Base-by-base conservation (phyloP, 495 filamentous ascomycete species). In the Parmelia sp. region DNA sequence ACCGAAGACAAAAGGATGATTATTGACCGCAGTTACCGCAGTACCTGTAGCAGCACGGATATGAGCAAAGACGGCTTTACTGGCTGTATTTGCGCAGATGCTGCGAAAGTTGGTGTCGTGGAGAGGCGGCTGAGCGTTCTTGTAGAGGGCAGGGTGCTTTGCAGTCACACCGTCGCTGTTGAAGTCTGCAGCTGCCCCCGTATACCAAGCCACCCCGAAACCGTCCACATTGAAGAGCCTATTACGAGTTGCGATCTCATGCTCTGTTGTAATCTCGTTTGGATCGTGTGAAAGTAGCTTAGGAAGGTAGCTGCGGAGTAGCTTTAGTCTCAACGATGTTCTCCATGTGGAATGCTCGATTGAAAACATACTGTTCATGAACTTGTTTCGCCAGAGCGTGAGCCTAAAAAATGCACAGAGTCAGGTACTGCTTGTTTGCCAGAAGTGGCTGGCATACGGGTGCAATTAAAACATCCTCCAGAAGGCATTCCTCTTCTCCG, bases 1-100 rank as follows among this genome's bases (percentile, higher is more conserved):
- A 29, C 80, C 79, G 58, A 82, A 83, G 42, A 77, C 72, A 66
- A 82, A 83, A 4, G 80, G 80, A 60, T 83, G 80, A 45, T 76
- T 79, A 67, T 83, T 83, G 6, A 78, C 76, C 4, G 47, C 33
- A 2, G 53, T 39, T 6, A 62, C 60, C 8, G 35, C 47, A 4
- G 74, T 78, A 1, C 72, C 75, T 10, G 73, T 74, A 12, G 75
- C 74, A 7, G 77, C 79, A 4, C 79, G 72, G 49, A 82, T 80
- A 58, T 82, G 79, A 1, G 78, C 78, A 37, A 82, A 74, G 25
- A 74, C 67, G 27, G 71, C 71, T 12, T 70, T 70, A 5, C 72
- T 76, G n/a, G 73, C 68, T 8, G 74, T 81, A 63, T 81, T 80
- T 17, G 70, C 69, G 59, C 76, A 78, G 12, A 81, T 67, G 40